phyloP scores from a whole-genome alignment of 495 filamentous ascomycete genomes.

The Xylaria nigripes region DNA sequence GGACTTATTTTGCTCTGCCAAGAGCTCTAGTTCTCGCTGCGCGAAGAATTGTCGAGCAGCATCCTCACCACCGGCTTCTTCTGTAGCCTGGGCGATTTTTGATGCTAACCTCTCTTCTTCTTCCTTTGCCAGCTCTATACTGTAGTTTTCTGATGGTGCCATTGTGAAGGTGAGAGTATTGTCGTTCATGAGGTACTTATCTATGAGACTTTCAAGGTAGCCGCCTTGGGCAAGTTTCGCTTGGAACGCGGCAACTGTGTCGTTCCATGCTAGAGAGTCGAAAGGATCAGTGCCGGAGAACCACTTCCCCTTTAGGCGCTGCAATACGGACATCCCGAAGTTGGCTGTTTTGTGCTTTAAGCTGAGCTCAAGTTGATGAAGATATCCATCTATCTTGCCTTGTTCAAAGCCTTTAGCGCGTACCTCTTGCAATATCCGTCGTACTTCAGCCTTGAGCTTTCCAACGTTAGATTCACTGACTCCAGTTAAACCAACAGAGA shows the following conservation, averaged over 20 bases:
- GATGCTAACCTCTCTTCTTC: constrained; percentile 60
- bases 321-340: constrained; percentile 86
- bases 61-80: constrained; percentile 59
- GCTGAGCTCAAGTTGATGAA: constrained; percentile 84
- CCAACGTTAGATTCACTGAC: constrained; percentile 70
- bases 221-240: constrained; percentile 55
- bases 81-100: constrained; percentile 62
- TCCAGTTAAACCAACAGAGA: constrained; percentile 84
- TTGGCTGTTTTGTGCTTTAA: constrained; percentile 92
- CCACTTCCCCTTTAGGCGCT: constrained; percentile 81
- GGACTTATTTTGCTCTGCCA: constrained; percentile 74
- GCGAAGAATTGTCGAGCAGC: constrained; percentile 61
- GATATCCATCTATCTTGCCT: constrained; percentile 82
- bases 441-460: constrained; percentile 64
- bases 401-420: constrained; percentile 71
- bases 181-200: constrained; percentile 86
- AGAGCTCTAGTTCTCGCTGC: constrained; percentile 67
- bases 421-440: constrained; percentile 56
- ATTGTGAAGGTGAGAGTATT: constrained; percentile 88
- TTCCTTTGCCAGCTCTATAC: constrained; percentile 64
- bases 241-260: constrained; percentile 75
- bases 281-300: constrained; percentile 93
- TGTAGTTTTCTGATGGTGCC: constrained; percentile 70
- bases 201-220: constrained; percentile 76
- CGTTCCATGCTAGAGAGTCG: constrained; percentile 80